Conservation (phyloP, 1,139 yeast species). For the Yamadazyma blattariae region DNA sequence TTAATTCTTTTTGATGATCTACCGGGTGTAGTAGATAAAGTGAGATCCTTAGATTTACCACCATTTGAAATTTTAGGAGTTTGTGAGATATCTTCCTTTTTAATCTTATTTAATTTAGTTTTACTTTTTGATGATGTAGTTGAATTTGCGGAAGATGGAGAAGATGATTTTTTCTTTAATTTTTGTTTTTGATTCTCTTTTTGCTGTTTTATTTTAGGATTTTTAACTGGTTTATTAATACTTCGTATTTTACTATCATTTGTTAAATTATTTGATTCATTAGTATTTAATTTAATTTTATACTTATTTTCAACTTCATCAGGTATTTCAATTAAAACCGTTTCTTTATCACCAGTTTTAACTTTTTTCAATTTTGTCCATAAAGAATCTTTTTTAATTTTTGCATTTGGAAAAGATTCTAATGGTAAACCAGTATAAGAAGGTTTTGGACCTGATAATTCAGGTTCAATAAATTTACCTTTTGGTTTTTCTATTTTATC, state of each 20-base stretch:
- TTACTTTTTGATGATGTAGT: not conserved
- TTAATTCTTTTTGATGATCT: slow-evolving; percentile 33
- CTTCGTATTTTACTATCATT: slow-evolving; percentile 31
- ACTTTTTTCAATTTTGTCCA: slow-evolving; percentile 33
- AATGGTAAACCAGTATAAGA: slow-evolving; percentile 66
- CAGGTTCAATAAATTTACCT: slow-evolving; percentile 53
- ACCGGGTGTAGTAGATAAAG: slow-evolving; percentile 8
- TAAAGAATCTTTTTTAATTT: slow-evolving; percentile 49
- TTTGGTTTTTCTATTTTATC: not conserved
- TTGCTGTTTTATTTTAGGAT: slow-evolving; percentile 8
- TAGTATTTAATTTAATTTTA: slow-evolving; percentile 4
- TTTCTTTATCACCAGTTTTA: slow-evolving; percentile 5
- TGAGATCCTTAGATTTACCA: not conserved
- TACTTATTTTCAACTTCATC: slow-evolving; percentile 4
- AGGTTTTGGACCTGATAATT: slow-evolving; percentile 48
- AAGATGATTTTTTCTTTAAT: not conserved
- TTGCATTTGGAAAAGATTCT: slow-evolving; percentile 57
- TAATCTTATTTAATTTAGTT: not conserved
- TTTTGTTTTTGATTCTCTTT: not conserved
- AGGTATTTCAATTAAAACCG: slow-evolving; percentile 1
- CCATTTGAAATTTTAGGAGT: not conserved
- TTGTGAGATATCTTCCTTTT: not conserved
- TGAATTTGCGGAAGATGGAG: not conserved
- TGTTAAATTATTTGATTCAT: slow-evolving; percentile 28
- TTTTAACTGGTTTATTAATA: slow-evolving; percentile 11